Conservation (phyloP, 2,329 filamentous ascomycete species). For the Colletotrichum trifolii region DNA sequence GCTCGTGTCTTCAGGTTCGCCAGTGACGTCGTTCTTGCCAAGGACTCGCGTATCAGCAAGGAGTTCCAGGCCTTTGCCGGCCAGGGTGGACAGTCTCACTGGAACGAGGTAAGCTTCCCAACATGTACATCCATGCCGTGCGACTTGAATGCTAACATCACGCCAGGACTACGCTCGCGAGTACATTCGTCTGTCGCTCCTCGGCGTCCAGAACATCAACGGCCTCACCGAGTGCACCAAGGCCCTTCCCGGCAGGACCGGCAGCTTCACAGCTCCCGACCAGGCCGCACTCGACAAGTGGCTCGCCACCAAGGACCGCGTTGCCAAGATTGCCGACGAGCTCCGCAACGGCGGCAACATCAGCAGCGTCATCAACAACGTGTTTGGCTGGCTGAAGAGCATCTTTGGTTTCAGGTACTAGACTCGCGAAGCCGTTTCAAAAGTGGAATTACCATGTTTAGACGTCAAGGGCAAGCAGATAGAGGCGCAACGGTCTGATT, state of each 20-base stretch:
- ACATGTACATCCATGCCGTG: not conserved
- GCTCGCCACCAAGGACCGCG: constrained; percentile 49
- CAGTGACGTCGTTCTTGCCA: constrained; percentile 53
- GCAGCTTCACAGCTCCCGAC: constrained; percentile 36
- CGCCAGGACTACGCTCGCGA: constrained; percentile 61
- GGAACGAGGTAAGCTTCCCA: constrained; percentile 50
- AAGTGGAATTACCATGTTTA: not conserved
- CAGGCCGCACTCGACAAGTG: constrained; percentile 31
- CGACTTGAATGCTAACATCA: not conserved
- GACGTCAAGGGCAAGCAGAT: not conserved
- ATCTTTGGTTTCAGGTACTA: constrained; percentile 18
- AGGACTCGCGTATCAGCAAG: constrained; percentile 47
- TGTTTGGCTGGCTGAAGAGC: constrained; percentile 26
- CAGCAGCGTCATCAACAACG: constrained; percentile 11
- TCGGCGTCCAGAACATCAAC: constrained; percentile 68
- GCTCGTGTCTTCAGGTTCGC: constrained; percentile 53
- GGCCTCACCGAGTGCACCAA: constrained; percentile 64
- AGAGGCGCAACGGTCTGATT: constrained; percentile 13
- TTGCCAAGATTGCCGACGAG: constrained; percentile 50
- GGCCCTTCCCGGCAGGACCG: constrained; percentile 53
- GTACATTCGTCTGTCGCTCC: constrained; percentile 63
- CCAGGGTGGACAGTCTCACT: constrained; percentile 47
- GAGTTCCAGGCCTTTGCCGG: constrained; percentile 53
- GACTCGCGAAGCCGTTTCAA: not conserved
- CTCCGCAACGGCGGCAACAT: constrained; percentile 39